These are phyloP conservation scores for Penicillium cataractarum DNA, from an alignment of 495 filamentous ascomycete species.

Conservation along the genomic window DNA sequence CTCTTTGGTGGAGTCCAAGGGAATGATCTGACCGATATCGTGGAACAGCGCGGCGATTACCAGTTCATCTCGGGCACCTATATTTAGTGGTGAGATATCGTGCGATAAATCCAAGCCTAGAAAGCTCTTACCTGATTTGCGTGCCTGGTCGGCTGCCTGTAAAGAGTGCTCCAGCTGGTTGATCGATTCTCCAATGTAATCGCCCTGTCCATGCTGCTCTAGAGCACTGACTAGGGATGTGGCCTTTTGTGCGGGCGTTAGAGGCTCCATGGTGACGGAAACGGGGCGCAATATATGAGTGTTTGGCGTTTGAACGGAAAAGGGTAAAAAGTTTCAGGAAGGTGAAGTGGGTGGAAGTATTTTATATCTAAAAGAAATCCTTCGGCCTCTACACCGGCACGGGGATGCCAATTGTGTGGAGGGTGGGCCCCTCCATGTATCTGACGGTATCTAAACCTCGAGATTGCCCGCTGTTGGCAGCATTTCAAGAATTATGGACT, in stretches of 20 bases:
- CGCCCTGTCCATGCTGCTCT: constrained; percentile 38
- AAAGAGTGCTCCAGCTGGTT: constrained; percentile 51
- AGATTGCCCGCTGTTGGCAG: too few species aligned
- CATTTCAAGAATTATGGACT: too few species aligned
- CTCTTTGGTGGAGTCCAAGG: constrained; percentile 32
- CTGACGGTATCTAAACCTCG: too few species aligned
- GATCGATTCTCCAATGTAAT: constrained; percentile 49
- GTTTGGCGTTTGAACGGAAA: too few species aligned
- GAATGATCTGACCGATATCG: constrained; percentile 51
- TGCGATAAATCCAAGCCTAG: background rate
- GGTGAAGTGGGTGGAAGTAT: background rate
- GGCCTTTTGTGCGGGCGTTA: constrained; percentile 21
- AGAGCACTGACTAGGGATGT: constrained; percentile 28
- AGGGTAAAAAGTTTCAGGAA: background rate
- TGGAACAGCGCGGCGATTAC: constrained; percentile 49
- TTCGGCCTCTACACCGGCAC: background rate
- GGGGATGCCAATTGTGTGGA: background rate
- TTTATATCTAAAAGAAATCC: background rate
- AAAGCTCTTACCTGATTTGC: constrained; percentile 21
- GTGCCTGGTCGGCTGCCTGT: constrained; percentile 45
- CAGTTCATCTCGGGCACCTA: constrained; percentile 38
- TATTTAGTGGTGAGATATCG: constrained; percentile 12
- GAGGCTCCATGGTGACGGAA: constrained; percentile 9
- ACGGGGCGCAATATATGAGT: background rate
- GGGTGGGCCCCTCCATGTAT: too few species aligned